Conservation (phyloP, 2,329 filamentous ascomycete genomes). For the Colletotrichum tropicicola region DNA sequence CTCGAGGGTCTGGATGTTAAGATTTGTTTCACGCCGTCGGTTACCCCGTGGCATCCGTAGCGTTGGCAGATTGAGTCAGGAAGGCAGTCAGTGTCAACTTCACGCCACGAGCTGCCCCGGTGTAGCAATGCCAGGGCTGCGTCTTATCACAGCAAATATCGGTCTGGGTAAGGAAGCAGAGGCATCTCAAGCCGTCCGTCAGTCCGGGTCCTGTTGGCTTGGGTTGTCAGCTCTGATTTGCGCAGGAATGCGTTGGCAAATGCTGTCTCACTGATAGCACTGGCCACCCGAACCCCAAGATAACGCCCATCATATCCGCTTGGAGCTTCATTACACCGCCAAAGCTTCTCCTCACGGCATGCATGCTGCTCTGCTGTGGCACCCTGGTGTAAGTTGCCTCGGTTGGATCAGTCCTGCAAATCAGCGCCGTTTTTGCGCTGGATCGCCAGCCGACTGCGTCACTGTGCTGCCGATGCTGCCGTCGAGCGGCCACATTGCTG, state of each 20-base stretch:
- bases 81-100: too few relatives aligned
- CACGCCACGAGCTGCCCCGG: too few relatives aligned
- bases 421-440: not conserved
- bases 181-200: too few relatives aligned
- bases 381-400: slow-evolving; percentile 4
- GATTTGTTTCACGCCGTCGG: slow-evolving; percentile 11
- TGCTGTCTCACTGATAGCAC: not conserved
- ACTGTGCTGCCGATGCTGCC: not conserved
- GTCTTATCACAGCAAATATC: too few relatives aligned
- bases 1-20: not conserved
- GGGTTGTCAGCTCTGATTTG: too few relatives aligned
- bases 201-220: too few relatives aligned
- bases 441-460: slow-evolving; percentile 11
- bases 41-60: too few relatives aligned
- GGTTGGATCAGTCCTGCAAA: not conserved
- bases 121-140: too few relatives aligned
- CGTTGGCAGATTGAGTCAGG: too few relatives aligned
- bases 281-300: not conserved
- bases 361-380: not conserved
- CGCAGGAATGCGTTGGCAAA: not conserved
- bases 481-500: not conserved
- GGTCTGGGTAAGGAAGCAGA: too few relatives aligned
- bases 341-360: not conserved
- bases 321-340: not conserved
- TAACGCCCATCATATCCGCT: not conserved